Base-by-base conservation (phyloP, 2,329 filamentous ascomycete species). In the Sclerotinia minor region DNA sequence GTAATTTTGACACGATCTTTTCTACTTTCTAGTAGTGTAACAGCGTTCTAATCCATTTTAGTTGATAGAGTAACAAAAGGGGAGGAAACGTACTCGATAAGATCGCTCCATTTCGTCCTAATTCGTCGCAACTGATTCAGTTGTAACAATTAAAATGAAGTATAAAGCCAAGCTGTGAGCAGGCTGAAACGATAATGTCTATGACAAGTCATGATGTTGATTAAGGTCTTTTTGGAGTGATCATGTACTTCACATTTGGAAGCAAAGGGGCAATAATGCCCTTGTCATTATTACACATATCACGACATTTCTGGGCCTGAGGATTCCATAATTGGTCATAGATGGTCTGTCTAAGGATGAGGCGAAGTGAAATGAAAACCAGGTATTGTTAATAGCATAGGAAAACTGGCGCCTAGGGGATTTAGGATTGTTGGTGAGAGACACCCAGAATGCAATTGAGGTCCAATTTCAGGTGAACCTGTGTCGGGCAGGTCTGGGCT, bases 1-100 rank as follows among this genome's bases (percentile, higher is more conserved):
- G 32, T 59, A 3, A 15, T 6, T 15, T 65, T 59, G 0, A 32
- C 3, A 19, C 52, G 52, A 38, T 45, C 35, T n/a, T 65, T 38
- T 9, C 64, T 41, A 49, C 52, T 58, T 13, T 65, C 64, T 7
- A 65, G 44, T 32, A 65, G 53, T 50, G 44, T 21, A 11, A 50
- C 8, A n/a, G 64, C 64, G 3, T 65, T 65, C 64, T 65, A 5
- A 13, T 21, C 5, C 2, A 6, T 38, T 17, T 59, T 65, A 65
- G 53, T 9, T n/a, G 0, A 41, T 26, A 1, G 6, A 19, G 7
- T n/a, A 0, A 21, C 3, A 8, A 1, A 1, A 2, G 6, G 15
- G 21, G 0, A 21, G 26, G 26, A 9, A 41, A 49, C 38, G 7
- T 47, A 65, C 64, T 29, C 44, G 19, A 17, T 65, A 65, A 2